A percentile compares a stretch with the other conserved stretches of the same genome.
These are phyloP conservation scores for Tilletia setariae DNA, from an alignment of 1,284 basidiomycete species.

Conservation along the genomic window DNA sequence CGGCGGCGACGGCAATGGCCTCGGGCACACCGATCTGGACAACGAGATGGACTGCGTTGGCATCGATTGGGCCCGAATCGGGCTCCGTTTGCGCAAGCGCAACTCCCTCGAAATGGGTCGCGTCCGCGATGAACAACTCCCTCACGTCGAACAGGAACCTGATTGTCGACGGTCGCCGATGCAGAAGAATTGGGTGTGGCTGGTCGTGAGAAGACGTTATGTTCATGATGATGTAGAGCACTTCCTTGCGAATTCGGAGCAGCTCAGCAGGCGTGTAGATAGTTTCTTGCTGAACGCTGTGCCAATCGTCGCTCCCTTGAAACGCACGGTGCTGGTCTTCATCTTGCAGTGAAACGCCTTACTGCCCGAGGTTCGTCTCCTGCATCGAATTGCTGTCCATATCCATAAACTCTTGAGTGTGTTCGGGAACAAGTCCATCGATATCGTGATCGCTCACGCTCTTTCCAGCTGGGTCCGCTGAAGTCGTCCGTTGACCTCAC, in stretches of 20 bases:
- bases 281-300: neutral
- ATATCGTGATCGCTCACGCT: too few relatives aligned
- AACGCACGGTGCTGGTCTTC: too few relatives aligned
- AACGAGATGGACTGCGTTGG: constrained; percentile 18
- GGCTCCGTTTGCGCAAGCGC: constrained; percentile 12
- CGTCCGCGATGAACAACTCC: constrained; percentile 72
- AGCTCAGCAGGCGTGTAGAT: constrained; percentile 56
- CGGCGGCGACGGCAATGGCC: constrained; percentile 11
- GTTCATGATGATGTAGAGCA: constrained; percentile 69
- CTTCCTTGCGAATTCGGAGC: constrained; percentile 73
- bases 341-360: too few relatives aligned
- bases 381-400: neutral
- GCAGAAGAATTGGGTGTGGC: neutral
- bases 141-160: constrained; percentile 66
- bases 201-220: constrained; percentile 49
- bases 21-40: neutral
- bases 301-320: too few relatives aligned
- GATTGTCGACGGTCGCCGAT: constrained; percentile 55
- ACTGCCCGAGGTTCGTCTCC: too few relatives aligned
- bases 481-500: too few relatives aligned
- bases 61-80: constrained; percentile 59
- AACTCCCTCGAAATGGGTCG: constrained; percentile 63
- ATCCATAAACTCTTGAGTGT: too few relatives aligned
- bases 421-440: too few relatives aligned
- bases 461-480: too few relatives aligned